These are phyloP conservation scores for Coniella vitis DNA, from an alignment of 2,329 filamentous ascomycete genomes.

Conservation along the genomic window DNA sequence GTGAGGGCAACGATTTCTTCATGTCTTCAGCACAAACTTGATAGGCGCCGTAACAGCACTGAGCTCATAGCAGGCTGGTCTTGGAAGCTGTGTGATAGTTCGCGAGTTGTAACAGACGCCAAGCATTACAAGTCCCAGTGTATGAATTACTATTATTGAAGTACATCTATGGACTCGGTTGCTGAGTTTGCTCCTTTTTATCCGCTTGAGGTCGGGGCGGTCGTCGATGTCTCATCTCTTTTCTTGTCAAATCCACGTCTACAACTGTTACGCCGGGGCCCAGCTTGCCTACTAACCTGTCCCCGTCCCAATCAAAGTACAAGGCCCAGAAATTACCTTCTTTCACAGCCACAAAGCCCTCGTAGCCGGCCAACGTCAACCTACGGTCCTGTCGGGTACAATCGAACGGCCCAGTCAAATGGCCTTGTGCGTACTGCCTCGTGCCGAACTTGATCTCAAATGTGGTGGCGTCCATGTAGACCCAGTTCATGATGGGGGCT, in stretches of 20 bases:
- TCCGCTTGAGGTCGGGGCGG: neutral
- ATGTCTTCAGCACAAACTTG: neutral
- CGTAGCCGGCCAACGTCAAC: constrained; percentile 41
- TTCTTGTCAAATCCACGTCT: constrained; percentile 47
- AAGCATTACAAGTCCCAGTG: too few species aligned
- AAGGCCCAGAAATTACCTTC: constrained; percentile 38
- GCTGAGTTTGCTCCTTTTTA: neutral
- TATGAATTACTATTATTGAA: too few species aligned
- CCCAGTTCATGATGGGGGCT: constrained; percentile 43
- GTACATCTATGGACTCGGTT: too few species aligned
- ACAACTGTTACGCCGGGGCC: constrained; percentile 41
- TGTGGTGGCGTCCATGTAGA: constrained; percentile 39
- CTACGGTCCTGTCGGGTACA: constrained; percentile 46
- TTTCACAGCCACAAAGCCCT: constrained; percentile 42
- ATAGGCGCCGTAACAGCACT: too few species aligned
- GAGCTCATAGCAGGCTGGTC: too few species aligned
- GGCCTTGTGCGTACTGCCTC: constrained; percentile 33
- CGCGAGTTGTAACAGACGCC: too few species aligned
- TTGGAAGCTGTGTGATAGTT: too few species aligned
- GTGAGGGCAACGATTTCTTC: constrained; percentile 6
- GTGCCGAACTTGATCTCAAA: constrained; percentile 40
- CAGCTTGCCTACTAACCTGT: constrained; percentile 38
- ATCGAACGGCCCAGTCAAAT: constrained; percentile 42
- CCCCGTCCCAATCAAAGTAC: constrained; percentile 41
- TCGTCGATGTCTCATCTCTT: constrained; percentile 31